A percentile compares a stretch with the other conserved stretches of the same genome.
Evolutionary conservation across 208 protist species (phyloP).

Genomic region (Trypanosoma melophagium): DNA sequence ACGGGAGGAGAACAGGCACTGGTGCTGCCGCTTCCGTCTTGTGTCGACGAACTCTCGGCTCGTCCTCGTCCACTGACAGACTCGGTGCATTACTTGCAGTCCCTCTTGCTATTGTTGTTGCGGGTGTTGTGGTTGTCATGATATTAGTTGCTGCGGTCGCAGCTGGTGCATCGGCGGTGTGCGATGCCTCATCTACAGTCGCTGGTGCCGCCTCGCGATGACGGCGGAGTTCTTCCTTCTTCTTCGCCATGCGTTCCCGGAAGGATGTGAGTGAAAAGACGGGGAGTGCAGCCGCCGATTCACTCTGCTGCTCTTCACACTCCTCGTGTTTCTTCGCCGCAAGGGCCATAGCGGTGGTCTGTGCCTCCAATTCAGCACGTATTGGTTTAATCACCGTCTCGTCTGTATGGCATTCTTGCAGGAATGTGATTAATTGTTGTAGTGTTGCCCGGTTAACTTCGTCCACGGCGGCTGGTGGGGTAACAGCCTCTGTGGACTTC

Average conservation of each 20-base stretch:
- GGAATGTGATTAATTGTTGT: conserved; percentile 20
- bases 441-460: conserved; percentile 10
- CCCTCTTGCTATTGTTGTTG: conserved; percentile 14
- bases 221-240: conserved; percentile 52
- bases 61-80: conserved; percentile 2
- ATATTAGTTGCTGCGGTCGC: conserved; percentile 1
- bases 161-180: conserved; percentile 1
- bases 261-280: conserved; percentile 52
- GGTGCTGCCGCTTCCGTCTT: conserved; percentile 37
- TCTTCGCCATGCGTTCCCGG: conserved; percentile 56
- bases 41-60: conserved; percentile 28
- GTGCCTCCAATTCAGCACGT: not conserved
- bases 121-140: conserved; percentile 10
- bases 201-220: conserved; percentile 23
- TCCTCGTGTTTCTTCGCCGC: not conserved
- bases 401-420: conserved; percentile 17
- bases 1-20: conserved; percentile 29
- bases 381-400: conserved; percentile 30
- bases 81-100: conserved; percentile 3
- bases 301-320: not conserved
- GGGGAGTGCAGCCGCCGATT: not conserved
- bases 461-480: conserved; percentile 26
- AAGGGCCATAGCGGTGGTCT: too few relatives aligned
- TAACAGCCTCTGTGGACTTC: conserved; percentile 41
- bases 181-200: conserved; percentile 21